These are phyloP conservation scores for Hypoxylon subgilvum DNA, from an alignment of 495 filamentous ascomycete genomes.

Conservation along the genomic window DNA sequence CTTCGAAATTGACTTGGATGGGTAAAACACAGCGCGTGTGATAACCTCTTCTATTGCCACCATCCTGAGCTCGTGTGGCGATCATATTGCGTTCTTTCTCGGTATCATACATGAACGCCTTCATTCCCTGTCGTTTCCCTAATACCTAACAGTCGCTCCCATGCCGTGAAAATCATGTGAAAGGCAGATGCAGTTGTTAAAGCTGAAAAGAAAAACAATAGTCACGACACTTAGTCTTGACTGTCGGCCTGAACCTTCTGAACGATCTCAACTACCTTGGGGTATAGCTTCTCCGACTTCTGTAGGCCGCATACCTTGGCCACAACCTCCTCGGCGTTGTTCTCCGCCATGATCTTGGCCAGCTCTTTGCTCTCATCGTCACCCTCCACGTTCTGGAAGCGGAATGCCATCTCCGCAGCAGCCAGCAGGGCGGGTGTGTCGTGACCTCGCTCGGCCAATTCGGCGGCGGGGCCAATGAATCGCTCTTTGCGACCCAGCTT, in stretches of 20 bases:
- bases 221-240: conserved; percentile 35
- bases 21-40: conserved; percentile 23
- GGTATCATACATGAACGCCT: conserved; percentile 35
- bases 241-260: conserved; percentile 74
- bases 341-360: conserved; percentile 78
- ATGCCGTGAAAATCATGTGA: conserved; percentile 39
- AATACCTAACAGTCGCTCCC: conserved; percentile 31
- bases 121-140: conserved; percentile 26
- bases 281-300: conserved; percentile 72
- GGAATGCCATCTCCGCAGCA: conserved; percentile 83
- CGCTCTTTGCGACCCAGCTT: conserved; percentile 93
- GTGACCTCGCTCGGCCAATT: conserved; percentile 78
- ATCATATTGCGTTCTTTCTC: conserved; percentile 25
- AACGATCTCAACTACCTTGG: conserved; percentile 72
- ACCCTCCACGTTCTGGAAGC: conserved; percentile 88
- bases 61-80: conserved; percentile 18
- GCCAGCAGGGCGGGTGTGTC: conserved; percentile 72
- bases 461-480: conserved; percentile 88
- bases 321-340: conserved; percentile 69
- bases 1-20: neutral
- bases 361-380: conserved; percentile 86
- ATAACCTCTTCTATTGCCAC: conserved; percentile 1
- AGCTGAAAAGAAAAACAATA: neutral
- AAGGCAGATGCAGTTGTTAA: conserved; percentile 30
- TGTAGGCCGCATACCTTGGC: conserved; percentile 76